Percentiles rank a stretch among this genome's conserved stretches.
Evolutionary conservation across 2,329 filamentous ascomycete species (phyloP).

Genomic region (Hypoxylon sp.): DNA sequence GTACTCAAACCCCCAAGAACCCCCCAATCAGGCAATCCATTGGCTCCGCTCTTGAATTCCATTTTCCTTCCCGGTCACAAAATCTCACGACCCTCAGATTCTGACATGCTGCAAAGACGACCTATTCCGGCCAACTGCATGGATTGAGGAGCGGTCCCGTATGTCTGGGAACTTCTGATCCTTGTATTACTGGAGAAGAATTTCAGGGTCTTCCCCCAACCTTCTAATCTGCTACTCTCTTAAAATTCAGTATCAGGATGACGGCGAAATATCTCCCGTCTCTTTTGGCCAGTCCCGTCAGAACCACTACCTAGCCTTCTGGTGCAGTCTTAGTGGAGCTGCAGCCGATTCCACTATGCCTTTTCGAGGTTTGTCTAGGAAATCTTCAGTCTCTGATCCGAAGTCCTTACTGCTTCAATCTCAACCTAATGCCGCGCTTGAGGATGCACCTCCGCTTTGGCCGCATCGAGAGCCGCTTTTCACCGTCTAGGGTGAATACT

Average conservation of each 20-base stretch:
- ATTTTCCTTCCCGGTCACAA: conserved; percentile 23
- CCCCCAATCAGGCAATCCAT: conserved; percentile 29
- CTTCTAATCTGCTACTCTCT: conserved; percentile 31
- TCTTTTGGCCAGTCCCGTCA: conserved; percentile 24
- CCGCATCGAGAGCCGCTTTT: conserved; percentile 32
- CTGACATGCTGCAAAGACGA: conserved; percentile 23
- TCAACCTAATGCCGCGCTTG: conserved; percentile 25
- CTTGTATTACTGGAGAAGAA: conserved; percentile 25
- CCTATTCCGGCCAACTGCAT: conserved; percentile 33
- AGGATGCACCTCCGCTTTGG: conserved; percentile 34
- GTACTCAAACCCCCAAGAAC: conserved; percentile 6
- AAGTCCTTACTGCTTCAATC: conserved; percentile 37
- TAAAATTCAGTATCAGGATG: conserved; percentile 35
- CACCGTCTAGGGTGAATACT: conserved; percentile 1
- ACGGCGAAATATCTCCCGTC: conserved; percentile 44
- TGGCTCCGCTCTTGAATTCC: conserved; percentile 32
- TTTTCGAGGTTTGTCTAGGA: conserved; percentile 24
- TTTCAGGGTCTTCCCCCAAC: conserved; percentile 36
- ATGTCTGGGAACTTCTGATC: conserved; percentile 36
- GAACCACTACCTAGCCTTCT: conserved; percentile 25
- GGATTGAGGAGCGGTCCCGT: conserved; percentile 27
- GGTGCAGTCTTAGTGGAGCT: conserved; percentile 32
- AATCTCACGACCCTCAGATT: conserved; percentile 12
- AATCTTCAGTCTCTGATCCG: conserved; percentile 36
- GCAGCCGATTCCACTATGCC: conserved; percentile 25